These are phyloP conservation scores for Penicillium frequentans DNA, from an alignment of 2,329 filamentous ascomycete genomes.

Conservation along the genomic window DNA sequence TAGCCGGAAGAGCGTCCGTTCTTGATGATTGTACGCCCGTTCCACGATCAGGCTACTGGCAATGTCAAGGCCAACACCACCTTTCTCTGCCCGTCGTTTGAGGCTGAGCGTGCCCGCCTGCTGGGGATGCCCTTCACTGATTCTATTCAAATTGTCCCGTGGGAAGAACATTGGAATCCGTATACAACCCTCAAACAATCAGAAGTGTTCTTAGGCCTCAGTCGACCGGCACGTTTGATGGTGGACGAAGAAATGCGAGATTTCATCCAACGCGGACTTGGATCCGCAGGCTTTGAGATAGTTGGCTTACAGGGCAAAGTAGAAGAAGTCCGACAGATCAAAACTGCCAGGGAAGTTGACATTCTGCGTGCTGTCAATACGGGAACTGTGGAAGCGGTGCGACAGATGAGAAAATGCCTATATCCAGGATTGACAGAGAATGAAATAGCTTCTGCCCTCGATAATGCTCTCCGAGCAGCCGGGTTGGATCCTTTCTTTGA, in stretches of 20 bases:
- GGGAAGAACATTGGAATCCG: constrained; percentile 67
- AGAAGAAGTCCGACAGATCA: constrained; percentile 60
- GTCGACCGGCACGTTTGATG: constrained; percentile 50
- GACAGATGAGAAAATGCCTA: constrained; percentile 57
- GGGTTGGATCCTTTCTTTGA: constrained; percentile 62
- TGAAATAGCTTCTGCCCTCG: constrained; percentile 57
- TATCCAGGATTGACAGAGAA: constrained; percentile 58
- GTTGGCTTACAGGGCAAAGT: constrained; percentile 55
- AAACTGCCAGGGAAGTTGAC: constrained; percentile 57
- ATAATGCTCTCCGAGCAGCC: constrained; percentile 55
- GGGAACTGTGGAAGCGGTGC: constrained; percentile 61
- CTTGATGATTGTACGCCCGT: constrained; percentile 60
- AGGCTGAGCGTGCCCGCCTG: constrained; percentile 60
- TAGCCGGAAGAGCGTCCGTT: constrained; percentile 64
- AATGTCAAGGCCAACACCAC: constrained; percentile 54
- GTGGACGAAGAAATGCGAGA: constrained; percentile 66
- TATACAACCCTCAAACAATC: constrained; percentile 56
- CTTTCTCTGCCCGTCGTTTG: constrained; percentile 61
- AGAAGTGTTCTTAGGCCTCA: constrained; percentile 35
- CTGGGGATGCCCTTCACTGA: constrained; percentile 58
- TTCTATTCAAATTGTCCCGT: constrained; percentile 56
- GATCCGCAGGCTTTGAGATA: constrained; percentile 55
- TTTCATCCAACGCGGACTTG: constrained; percentile 60
- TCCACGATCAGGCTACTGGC: constrained; percentile 34
- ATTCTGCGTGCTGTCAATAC: constrained; percentile 64